These are phyloP conservation scores for Komagataella phaffii DNA, from an alignment of 805 yeast species.

Conservation along the genomic window DNA sequence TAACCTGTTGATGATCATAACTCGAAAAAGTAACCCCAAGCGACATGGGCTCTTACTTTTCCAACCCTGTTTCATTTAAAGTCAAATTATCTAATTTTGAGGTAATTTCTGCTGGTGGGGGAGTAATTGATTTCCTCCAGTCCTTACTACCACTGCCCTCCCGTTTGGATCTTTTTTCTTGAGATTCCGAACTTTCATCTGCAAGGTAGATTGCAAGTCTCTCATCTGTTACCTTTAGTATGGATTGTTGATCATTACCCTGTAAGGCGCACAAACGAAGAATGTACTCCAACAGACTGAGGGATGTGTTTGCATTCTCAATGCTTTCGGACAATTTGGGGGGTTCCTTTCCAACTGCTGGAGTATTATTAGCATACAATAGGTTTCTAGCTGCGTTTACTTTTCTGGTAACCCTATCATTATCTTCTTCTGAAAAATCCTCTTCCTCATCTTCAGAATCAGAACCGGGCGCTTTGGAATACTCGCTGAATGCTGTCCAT, in stretches of 20 bases:
- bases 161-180: neutral
- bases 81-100: neutral
- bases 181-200: neutral
- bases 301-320: constrained; percentile 7
- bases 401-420: constrained; percentile 12
- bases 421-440: constrained; percentile 13
- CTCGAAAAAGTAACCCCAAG: no score
- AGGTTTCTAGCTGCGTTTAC: constrained; percentile 10
- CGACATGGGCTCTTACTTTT: no score
- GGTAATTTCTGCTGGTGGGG: neutral
- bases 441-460: constrained; percentile 9
- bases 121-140: neutral
- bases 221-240: constrained; percentile 52
- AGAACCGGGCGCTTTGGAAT: constrained; percentile 12
- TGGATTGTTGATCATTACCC: constrained; percentile 38
- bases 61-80: neutral
- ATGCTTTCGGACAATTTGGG: neutral
- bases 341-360: constrained; percentile 1
- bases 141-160: neutral
- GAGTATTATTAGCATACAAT: constrained; percentile 1
- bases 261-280: constrained; percentile 48
- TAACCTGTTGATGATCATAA: neutral
- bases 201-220: constrained; percentile 11
- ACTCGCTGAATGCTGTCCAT: constrained; percentile 42
- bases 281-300: constrained; percentile 52